Conservation (phyloP, 768 basidiomycete species). For the Lactifluus subvellereus region DNA sequence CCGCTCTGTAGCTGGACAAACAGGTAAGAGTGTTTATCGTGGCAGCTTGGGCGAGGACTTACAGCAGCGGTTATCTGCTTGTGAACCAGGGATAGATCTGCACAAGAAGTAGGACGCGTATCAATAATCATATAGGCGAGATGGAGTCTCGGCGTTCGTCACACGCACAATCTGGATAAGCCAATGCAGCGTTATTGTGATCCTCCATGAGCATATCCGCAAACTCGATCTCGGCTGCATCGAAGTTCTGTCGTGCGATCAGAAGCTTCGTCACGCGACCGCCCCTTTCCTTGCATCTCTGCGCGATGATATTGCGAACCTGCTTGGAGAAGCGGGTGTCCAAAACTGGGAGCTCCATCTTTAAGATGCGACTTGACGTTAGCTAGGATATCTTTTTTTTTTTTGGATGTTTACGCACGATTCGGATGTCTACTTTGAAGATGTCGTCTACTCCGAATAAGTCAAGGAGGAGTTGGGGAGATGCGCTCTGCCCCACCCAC, state of each 20-base stretch:
- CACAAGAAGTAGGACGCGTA: background rate
- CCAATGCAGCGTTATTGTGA: slow-evolving; percentile 91
- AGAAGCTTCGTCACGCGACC: slow-evolving; percentile 54
- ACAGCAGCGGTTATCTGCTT: slow-evolving; percentile 24
- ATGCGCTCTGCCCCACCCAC: slow-evolving; percentile 83
- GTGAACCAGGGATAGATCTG: slow-evolving; percentile 24
- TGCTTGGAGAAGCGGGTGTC: slow-evolving; percentile 75
- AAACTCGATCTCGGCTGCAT: slow-evolving; percentile 91
- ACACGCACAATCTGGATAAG: slow-evolving; percentile 79
- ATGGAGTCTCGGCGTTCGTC: too few species aligned
- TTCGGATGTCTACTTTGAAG: slow-evolving; percentile 55
- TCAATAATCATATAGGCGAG: background rate
- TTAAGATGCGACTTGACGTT: background rate
- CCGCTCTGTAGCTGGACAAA: slow-evolving; percentile 17
- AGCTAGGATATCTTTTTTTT: background rate
- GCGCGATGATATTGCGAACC: slow-evolving; percentile 76
- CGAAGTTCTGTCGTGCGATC: slow-evolving; percentile 87
- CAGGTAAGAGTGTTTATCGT: background rate
- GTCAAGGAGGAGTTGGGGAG: slow-evolving; percentile 76
- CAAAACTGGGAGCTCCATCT: slow-evolving; percentile 68
- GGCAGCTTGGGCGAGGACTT: background rate
- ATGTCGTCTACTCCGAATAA: slow-evolving; percentile 82
- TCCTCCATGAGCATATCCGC: slow-evolving; percentile 98
- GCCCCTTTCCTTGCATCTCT: slow-evolving; percentile 50
- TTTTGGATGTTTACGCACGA: slow-evolving; percentile 42